Base-by-base conservation (phyloP, 2,329 filamentous ascomycete species). In the Diplodia sapinea region DNA sequence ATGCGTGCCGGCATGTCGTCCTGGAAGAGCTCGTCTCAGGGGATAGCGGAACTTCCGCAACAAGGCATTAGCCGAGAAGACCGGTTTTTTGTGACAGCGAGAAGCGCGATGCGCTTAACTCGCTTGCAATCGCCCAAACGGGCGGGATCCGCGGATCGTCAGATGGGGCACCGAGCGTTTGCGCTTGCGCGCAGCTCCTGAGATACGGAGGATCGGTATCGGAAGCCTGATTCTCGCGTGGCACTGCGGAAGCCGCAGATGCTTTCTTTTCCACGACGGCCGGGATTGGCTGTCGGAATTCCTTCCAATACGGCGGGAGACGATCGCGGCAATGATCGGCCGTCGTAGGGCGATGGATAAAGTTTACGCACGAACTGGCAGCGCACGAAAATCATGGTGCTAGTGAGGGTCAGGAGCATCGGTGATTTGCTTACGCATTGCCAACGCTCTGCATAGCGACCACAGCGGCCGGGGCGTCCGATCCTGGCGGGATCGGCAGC, bases 301-400 rank as follows among this genome's bases (percentile, higher is more conserved):
- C 59, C 59, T 63, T 38, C 59, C 59, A 63, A 63, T 51, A 51
- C 31, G 20, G 43, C 29, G 8, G 17, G n/a, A 7, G 15, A 8
- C 47, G 7, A 2, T 26, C n/a, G 8, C 12, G 59, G 43, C 8
- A 63, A 51, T 8, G 59, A 63, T 63, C 59, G 26, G n/a, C 59
- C 7, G 29, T 12, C 4, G 26, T 63, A 51, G 43, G 43, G 59
- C 23, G 43, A 17, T 38, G 47, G 36, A 51, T 63, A 63, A 20
- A 63, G 59, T 63, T 63, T 26, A 23, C 47, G 59, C 59, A 51
- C 50, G 29, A 63, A 50, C 31, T 50, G 38, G 54, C 33, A 13
- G n/a, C 8, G 59, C 17, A 17, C 47, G 31, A 26, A n/a, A 17
- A 61, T 33, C 20, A 50, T 33, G 9, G n/a, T 49, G 23, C 47